phyloP scores from a whole-genome alignment of 306 rosid genomes.

The Mimosa bimucronata region DNA sequence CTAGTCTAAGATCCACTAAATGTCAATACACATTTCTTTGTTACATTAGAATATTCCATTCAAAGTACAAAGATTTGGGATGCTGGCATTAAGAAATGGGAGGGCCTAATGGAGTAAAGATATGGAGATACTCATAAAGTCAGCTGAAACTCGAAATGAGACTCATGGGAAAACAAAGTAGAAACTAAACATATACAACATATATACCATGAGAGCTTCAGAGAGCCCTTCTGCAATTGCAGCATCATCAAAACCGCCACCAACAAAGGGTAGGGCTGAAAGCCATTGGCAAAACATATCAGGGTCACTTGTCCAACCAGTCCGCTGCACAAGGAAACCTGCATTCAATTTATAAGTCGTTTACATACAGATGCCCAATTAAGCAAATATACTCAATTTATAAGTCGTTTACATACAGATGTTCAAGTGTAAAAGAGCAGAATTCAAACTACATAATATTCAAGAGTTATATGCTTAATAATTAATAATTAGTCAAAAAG shows the following conservation, averaged over 20 bases:
- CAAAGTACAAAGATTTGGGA: slow-evolving; percentile 14
- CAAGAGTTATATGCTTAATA: slow-evolving; percentile 22
- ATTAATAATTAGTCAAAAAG: not conserved
- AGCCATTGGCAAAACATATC: slow-evolving; percentile 79
- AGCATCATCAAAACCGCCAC: slow-evolving; percentile 92
- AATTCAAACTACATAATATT: slow-evolving; percentile 27
- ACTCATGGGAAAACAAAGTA: slow-evolving; percentile 18
- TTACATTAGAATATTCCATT: slow-evolving; percentile 10
- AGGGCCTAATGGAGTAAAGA: not conserved
- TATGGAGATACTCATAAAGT: slow-evolving; percentile 13
- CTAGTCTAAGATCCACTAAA: slow-evolving; percentile 15
- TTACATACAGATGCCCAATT: slow-evolving; percentile 34
- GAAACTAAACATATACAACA: slow-evolving; percentile 12
- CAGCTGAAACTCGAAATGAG: slow-evolving; percentile 29
- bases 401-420: slow-evolving; percentile 31
- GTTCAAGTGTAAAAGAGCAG: slow-evolving; percentile 6
- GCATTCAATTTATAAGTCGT: slow-evolving; percentile 39
- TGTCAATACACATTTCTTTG: slow-evolving; percentile 11
- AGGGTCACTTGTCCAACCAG: slow-evolving; percentile 91
- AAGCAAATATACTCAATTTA: slow-evolving; percentile 22
- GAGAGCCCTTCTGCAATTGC: slow-evolving; percentile 99
- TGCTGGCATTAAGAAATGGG: slow-evolving; percentile 8
- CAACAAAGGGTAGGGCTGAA: slow-evolving; percentile 73
- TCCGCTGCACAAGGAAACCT: slow-evolving; percentile 85
- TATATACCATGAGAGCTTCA: slow-evolving; percentile 87